Evolutionary conservation across 345 rosid genomes (phyloP).

Genomic region (Mangifera indica): DNA sequence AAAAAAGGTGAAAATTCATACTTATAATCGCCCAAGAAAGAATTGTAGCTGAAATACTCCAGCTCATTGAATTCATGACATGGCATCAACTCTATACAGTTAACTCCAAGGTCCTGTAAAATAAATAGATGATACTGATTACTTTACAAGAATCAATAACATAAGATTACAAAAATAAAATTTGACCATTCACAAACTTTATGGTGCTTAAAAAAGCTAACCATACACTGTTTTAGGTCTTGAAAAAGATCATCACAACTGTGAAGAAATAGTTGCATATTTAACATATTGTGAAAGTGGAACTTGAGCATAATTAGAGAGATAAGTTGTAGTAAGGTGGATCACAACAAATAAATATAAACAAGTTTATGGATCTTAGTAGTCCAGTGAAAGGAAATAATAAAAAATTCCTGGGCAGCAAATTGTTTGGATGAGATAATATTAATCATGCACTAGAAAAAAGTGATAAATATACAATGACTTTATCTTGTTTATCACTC

Average conservation of each 20-base stretch:
- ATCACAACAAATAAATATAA: background rate
- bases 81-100: constrained; percentile 96
- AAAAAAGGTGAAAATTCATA: constrained; percentile 35
- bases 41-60: constrained; percentile 85
- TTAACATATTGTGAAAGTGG: background rate
- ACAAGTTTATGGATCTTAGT: background rate
- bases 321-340: background rate
- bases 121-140: constrained; percentile 22
- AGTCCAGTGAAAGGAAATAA: background rate
- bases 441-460: background rate
- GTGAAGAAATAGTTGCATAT: background rate
- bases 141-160: constrained; percentile 13
- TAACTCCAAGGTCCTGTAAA: constrained; percentile 91
- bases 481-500: background rate
- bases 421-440: background rate
- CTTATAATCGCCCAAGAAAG: constrained; percentile 76
- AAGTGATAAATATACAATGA: background rate
- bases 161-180: background rate
- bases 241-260: background rate
- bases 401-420: background rate
- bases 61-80: constrained; percentile 97
- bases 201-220: no score
- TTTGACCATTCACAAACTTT: no score
- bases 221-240: background rate
- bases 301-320: background rate